Conservation (phyloP, 148 eudicot species). For the Camellia granthamiana region DNA sequence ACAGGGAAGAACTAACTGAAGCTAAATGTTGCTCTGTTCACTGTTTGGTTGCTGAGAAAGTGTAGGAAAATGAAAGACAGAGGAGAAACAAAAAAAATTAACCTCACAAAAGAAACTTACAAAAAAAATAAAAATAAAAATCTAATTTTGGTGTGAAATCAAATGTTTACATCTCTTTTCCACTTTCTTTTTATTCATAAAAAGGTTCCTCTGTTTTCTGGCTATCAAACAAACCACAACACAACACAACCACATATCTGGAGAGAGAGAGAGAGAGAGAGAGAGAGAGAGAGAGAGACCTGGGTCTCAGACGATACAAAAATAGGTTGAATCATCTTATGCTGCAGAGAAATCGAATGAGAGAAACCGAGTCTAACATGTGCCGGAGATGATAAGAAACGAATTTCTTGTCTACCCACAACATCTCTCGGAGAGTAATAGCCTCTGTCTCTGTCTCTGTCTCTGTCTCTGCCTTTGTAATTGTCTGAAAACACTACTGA, state of each 20-base stretch:
- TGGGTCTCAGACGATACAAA: slow-evolving; percentile 21
- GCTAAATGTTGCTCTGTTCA: neutral
- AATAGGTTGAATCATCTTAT: slow-evolving; percentile 6
- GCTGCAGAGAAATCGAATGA: slow-evolving; percentile 3
- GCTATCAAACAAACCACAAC: neutral
- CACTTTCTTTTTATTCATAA: neutral
- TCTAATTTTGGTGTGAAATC: neutral
- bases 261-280: neutral
- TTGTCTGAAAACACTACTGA: slow-evolving; percentile 15
- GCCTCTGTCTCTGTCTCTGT: neutral
- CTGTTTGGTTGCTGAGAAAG: neutral
- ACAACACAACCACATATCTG: neutral
- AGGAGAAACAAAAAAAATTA: neutral
- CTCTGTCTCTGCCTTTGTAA: slow-evolving; percentile 4
- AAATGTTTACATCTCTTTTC: neutral
- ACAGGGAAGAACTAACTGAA: neutral
- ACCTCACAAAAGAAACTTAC: too few species aligned
- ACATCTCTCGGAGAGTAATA: slow-evolving; percentile 11
- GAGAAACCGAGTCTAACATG: slow-evolving; percentile 9
- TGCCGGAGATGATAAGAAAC: slow-evolving; percentile 17
- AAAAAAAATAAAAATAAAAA: too few species aligned
- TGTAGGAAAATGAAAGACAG: neutral
- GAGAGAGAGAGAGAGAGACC: slow-evolving; percentile 23
- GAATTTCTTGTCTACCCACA: slow-evolving; percentile 12
- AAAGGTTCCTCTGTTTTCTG: neutral